phyloP scores from a whole-genome alignment of 441 rosid species.

The Omphalea diandra region DNA sequence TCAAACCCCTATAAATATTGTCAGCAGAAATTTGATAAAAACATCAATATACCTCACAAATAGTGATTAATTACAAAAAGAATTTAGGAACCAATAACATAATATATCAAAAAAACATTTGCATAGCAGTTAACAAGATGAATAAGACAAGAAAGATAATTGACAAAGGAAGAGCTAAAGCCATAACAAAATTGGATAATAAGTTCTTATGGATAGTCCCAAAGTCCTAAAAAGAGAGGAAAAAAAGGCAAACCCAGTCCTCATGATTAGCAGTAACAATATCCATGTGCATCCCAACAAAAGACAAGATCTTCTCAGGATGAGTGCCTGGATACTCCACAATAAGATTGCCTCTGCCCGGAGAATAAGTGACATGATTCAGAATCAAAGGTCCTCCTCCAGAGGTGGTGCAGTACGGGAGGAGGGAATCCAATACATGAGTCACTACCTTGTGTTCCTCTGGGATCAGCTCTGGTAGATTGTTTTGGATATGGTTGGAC shows the following conservation, averaged over 20 bases:
- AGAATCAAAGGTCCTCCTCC: slow-evolving; percentile 84
- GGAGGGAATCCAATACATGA: slow-evolving; percentile 70
- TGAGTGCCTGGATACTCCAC: slow-evolving; percentile 91
- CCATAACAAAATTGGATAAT: neutral
- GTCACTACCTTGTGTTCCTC: slow-evolving; percentile 78
- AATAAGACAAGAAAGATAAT: no score
- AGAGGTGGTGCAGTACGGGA: slow-evolving; percentile 68
- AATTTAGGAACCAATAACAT: neutral
- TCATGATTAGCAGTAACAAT: slow-evolving; percentile 92
- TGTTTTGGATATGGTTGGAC: slow-evolving; percentile 75
- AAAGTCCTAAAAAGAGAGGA: neutral
- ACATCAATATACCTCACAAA: neutral
- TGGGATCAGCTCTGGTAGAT: slow-evolving; percentile 92
- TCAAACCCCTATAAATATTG: slow-evolving; percentile 66
- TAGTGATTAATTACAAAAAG: neutral
- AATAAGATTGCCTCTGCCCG: slow-evolving; percentile 81
- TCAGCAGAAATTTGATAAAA: slow-evolving; percentile 3
- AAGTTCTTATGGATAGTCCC: neutral
- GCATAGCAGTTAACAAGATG: neutral
- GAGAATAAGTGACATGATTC: slow-evolving; percentile 65
- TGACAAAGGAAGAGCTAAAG: no score
- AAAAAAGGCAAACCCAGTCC: slow-evolving; percentile 59
- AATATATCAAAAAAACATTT: neutral
- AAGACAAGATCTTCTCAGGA: slow-evolving; percentile 80
- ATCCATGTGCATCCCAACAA: slow-evolving; percentile 99